These are phyloP conservation scores for Acer yangbiense DNA, from an alignment of 345 rosid genomes.

Conservation along the genomic window DNA sequence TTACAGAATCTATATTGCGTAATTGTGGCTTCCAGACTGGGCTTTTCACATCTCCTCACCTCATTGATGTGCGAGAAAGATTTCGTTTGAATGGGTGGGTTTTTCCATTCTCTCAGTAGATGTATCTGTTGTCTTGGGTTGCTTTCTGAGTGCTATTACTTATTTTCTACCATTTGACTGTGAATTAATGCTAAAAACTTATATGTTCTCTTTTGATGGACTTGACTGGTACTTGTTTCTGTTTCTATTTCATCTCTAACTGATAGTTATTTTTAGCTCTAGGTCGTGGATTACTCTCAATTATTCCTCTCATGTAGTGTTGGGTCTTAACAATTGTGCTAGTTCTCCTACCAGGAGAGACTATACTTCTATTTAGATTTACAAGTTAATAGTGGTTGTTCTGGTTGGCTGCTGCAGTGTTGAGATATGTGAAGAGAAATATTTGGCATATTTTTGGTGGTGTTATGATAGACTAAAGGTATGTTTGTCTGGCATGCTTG, in stretches of 20 bases:
- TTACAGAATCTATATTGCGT: conserved; percentile 81
- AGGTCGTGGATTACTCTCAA: not conserved
- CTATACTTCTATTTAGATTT: not conserved
- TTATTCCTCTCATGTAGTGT: not conserved
- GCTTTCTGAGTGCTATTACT: not conserved
- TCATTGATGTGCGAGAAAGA: conserved; percentile 88
- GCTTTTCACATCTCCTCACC: conserved; percentile 94
- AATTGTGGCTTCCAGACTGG: conserved; percentile 86
- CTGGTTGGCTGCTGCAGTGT: conserved; percentile 52
- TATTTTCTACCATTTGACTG: not conserved
- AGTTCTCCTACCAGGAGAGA: not conserved
- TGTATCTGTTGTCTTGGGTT: not conserved
- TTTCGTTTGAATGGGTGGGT: conserved; percentile 86
- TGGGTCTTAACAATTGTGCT: not conserved
- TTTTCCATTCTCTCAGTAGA: conserved; percentile 9
- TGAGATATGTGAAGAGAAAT: conserved; percentile 83
- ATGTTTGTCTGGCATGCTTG: not conserved
- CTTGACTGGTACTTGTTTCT: not conserved
- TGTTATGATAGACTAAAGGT: conserved; percentile 93
- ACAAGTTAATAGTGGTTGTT: conserved; percentile 6
- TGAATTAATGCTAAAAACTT: not conserved
- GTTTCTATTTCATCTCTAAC: conserved; percentile 4
- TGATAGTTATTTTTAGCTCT: not conserved
- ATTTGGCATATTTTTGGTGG: conserved; percentile 94
- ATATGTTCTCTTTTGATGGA: not conserved